A percentile compares a stretch with the other conserved stretches of the same genome.
These are phyloP conservation scores for Penicillium occitanis DNA, from an alignment of 2,329 filamentous ascomycete genomes.

Conservation along the genomic window DNA sequence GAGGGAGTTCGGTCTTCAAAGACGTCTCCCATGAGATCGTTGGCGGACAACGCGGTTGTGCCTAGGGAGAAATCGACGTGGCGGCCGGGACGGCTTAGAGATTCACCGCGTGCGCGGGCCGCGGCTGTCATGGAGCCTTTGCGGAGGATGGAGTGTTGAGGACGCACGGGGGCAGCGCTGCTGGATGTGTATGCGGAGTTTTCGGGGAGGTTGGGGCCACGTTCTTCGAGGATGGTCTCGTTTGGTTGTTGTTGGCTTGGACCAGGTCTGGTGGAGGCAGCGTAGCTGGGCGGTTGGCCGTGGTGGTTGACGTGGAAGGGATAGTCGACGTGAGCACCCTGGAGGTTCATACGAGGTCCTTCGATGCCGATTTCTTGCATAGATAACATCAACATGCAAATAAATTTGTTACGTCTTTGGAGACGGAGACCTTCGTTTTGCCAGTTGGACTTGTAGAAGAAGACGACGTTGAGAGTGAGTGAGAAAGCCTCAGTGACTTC, in stretches of 20 bases:
- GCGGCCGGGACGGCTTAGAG: conserved; percentile 56
- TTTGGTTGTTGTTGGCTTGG: conserved; percentile 35
- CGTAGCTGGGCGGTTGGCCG: conserved; percentile 47
- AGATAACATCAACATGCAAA: conserved; percentile 82
- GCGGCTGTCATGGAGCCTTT: conserved; percentile 46
- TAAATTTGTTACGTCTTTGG: conserved; percentile 89
- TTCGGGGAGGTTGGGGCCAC: conserved; percentile 36
- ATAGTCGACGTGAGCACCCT: conserved; percentile 65
- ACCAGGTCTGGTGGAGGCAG: conserved; percentile 42
- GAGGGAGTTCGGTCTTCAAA: conserved; percentile 56
- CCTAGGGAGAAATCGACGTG: conserved; percentile 71
- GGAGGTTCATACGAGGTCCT: conserved; percentile 71
- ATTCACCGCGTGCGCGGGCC: conserved; percentile 56
- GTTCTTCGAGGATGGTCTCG: conserved; percentile 42
- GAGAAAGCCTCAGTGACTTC: conserved; percentile 79
- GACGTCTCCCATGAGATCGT: conserved; percentile 63
- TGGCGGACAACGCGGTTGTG: conserved; percentile 59
- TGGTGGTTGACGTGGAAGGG: conserved; percentile 63
- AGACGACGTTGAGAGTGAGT: conserved; percentile 85
- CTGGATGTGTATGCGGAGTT: conserved; percentile 26
- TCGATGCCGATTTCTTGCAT: conserved; percentile 84
- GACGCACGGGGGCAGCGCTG: conserved; percentile 25
- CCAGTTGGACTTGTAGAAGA: conserved; percentile 97
- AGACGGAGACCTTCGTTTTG: conserved; percentile 92
- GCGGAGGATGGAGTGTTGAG: conserved; percentile 57